Conservation (phyloP, 2,329 filamentous ascomycete species). For the Akanthomyces lecanii region DNA sequence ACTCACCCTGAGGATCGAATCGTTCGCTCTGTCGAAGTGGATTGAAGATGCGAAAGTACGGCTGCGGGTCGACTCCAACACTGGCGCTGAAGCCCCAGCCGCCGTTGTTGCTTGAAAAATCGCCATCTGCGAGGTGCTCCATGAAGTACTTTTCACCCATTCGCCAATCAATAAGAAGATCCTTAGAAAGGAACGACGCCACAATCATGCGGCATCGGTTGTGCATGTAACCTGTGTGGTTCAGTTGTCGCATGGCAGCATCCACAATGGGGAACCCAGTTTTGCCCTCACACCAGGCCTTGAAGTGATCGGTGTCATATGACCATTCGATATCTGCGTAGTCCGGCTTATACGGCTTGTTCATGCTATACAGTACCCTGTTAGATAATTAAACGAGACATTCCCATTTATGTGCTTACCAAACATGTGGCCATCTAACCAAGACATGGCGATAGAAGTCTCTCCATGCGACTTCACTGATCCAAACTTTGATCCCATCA, state of each 20-base stretch:
- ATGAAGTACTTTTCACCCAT: slow-evolving; percentile 80
- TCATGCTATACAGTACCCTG: slow-evolving; percentile 39
- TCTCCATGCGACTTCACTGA: slow-evolving; percentile 78
- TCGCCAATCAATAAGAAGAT: slow-evolving; percentile 78
- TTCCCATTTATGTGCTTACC: slow-evolving; percentile 40
- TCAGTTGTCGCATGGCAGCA: slow-evolving; percentile 78
- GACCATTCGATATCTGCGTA: slow-evolving; percentile 82
- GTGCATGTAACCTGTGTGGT: slow-evolving; percentile 70
- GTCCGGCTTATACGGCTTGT: slow-evolving; percentile 69
- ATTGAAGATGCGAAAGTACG: slow-evolving; percentile 90
- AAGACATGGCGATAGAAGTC: slow-evolving; percentile 88
- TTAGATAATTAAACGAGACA: not conserved
- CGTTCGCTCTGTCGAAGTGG: slow-evolving; percentile 80
- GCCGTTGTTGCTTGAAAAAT: slow-evolving; percentile 73
- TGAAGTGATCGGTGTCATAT: slow-evolving; percentile 64
- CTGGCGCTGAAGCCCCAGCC: slow-evolving; percentile 56
- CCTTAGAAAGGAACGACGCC: slow-evolving; percentile 75
- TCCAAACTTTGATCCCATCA: slow-evolving; percentile 67
- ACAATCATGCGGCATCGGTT: slow-evolving; percentile 83
- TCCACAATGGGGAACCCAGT: slow-evolving; percentile 84
- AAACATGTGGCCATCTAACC: slow-evolving; percentile 79
- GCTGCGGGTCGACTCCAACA: slow-evolving; percentile 77
- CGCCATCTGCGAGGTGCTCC: slow-evolving; percentile 73
- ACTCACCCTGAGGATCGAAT: slow-evolving; percentile 74
- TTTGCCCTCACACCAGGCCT: slow-evolving; percentile 67